Percentiles rank a stretch among this genome's conserved stretches.
These are phyloP conservation scores for Aspergillus japonicus DNA, from an alignment of 2,329 filamentous ascomycete genomes.

Conservation along the genomic window DNA sequence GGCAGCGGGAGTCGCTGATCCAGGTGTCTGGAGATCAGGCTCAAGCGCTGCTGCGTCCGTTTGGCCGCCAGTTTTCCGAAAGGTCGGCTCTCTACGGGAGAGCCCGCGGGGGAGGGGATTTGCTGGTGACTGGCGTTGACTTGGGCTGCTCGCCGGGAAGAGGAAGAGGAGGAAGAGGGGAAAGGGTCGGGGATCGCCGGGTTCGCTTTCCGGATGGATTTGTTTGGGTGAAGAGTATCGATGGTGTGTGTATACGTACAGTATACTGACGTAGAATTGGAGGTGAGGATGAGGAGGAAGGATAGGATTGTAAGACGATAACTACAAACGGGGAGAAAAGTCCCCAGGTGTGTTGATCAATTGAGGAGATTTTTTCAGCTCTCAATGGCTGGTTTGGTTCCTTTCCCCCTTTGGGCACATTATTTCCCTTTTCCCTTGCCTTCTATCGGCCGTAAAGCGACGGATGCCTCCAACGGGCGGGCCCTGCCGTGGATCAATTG, in stretches of 20 bases:
- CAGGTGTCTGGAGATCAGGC: constrained; percentile 62
- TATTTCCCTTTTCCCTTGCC: neutral
- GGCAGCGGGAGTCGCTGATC: constrained; percentile 54
- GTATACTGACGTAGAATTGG: neutral
- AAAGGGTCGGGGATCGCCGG: constrained; percentile 18
- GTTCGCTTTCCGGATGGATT: neutral
- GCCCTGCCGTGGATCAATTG: constrained; percentile 14
- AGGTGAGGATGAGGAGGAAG: neutral
- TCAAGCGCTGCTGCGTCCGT: constrained; percentile 52
- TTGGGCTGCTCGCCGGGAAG: neutral
- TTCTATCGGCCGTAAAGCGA: constrained; percentile 12
- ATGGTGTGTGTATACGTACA: too few relatives aligned
- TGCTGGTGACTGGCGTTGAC: neutral
- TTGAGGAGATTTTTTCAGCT: neutral
- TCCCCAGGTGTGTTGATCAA: neutral
- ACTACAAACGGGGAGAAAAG: neutral
- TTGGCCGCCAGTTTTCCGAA: constrained; percentile 49
- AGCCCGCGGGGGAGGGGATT: constrained; percentile 28
- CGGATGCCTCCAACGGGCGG: constrained; percentile 14
- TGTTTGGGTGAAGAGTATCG: too few relatives aligned
- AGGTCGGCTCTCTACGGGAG: constrained; percentile 35
- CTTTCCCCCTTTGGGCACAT: neutral
- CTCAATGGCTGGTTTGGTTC: neutral
- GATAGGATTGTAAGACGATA: neutral
- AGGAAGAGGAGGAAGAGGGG: neutral